Conservation (phyloP, 139 green algal genomes). For the Asterochloris sp. region DNA sequence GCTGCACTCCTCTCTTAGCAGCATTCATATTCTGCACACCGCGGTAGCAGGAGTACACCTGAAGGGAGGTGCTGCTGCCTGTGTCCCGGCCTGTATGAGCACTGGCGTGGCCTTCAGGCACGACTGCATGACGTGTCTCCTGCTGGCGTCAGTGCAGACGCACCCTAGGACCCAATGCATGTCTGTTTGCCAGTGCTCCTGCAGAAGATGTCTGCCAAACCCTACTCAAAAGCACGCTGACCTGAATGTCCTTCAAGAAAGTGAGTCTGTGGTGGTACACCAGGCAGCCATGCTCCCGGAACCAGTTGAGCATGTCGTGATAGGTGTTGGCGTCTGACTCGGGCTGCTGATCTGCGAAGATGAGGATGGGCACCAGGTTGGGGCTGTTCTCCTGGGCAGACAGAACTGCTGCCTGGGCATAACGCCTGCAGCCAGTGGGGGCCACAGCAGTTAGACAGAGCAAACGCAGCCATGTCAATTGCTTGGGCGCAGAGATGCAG, state of each 20-base stretch:
- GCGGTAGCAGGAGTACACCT: not conserved
- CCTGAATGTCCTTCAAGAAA: not conserved
- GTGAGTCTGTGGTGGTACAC: constrained; percentile 12
- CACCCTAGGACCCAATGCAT: not conserved
- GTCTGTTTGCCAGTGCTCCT: not conserved
- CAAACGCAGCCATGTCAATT: too few relatives aligned
- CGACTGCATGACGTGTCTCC: not conserved
- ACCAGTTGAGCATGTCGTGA: constrained; percentile 1
- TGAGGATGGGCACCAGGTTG: constrained; percentile 2
- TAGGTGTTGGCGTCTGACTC: not conserved
- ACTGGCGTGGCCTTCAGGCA: not conserved
- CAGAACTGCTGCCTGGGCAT: not conserved
- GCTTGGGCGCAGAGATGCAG: too few relatives aligned
- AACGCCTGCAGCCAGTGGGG: too few relatives aligned
- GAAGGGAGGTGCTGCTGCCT: not conserved
- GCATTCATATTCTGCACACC: too few relatives aligned
- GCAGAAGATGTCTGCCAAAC: too few relatives aligned
- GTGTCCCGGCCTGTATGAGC: not conserved
- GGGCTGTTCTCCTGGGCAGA: not conserved
- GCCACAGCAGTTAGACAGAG: too few relatives aligned
- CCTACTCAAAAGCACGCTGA: too few relatives aligned
- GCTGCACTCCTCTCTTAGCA: too few relatives aligned
- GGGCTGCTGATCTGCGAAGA: not conserved
- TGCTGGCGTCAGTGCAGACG: not conserved
- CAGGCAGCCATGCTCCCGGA: not conserved